Evolutionary conservation across 2,329 filamentous ascomycete species (phyloP), one percentile per base, ranked within the genome.

Genomic region (Ceratocystis huliohia): DNA sequence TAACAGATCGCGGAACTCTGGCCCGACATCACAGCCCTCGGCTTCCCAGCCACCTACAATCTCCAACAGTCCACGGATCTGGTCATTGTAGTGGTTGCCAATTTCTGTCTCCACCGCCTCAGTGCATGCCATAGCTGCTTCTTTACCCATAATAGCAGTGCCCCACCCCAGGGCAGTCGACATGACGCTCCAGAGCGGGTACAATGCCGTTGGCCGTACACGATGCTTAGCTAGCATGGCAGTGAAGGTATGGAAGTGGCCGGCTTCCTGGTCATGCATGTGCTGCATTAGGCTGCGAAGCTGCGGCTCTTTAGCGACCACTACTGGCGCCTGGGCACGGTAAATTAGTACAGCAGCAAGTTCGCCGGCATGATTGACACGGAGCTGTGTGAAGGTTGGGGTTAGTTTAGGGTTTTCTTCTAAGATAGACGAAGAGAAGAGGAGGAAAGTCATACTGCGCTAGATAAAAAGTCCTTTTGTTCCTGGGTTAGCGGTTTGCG

Each of bases 71-170:
- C 84, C 82, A 30, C 90, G 80, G 53, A 99, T 91, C 78, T 99
- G 94, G 70, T 86, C 85, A 74, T 97, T 97, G 75, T 99, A 99
- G 77, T 99, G 94, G 33, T 85, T 85, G 1, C 94, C 94, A 69
- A 99, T 99, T 79, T 97, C 94, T 5, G 93, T 99, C 80, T 99
- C 94, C 1, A 99, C 93, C 0, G 94, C 94, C 77, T 99, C 94
- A 0, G 94, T 97, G 74, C 94, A 99, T 13, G 94, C 94, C 94
- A 99, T 99, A 45, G 94, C 93, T 1, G 93, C 92, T 77, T 97
- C 91, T 62, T 91, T 84, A 0, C 94, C 92, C 81, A 99, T 82
- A 53, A 94, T 77, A 0, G 89, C 94, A 0, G 94, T 99, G 3
- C 84, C 82, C 91, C 94, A 96, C 20, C 94, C 94, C 6, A 99